A percentile compares a stretch with the other conserved stretches of the same genome.
These are phyloP conservation scores for Emmonsiellopsis sp. DNA, from an alignment of 2,329 filamentous ascomycete species.

Conservation along the genomic window DNA sequence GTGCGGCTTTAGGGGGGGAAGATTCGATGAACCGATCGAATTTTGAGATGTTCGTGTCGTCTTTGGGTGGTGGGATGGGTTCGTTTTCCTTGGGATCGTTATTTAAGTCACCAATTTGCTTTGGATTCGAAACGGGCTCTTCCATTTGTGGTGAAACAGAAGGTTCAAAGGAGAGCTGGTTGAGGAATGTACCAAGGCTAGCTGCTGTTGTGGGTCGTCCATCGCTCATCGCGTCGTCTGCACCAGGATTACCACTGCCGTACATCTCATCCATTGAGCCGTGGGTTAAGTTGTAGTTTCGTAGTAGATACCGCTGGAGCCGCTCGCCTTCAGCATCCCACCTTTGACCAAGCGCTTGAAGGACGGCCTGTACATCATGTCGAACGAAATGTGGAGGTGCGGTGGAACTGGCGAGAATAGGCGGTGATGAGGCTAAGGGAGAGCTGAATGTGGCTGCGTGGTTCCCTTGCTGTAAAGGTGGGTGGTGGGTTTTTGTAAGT, in stretches of 20 bases:
- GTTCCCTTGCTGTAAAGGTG: background rate
- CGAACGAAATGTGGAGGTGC: constrained; percentile 5
- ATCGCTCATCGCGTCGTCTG: constrained; percentile 27
- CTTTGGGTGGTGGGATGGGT: background rate
- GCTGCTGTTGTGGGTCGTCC: constrained; percentile 30
- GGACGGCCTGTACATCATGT: constrained; percentile 33
- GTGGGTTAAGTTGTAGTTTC: constrained; percentile 37
- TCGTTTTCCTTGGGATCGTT: background rate
- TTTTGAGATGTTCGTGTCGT: background rate
- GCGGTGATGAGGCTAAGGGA: constrained; percentile 6
- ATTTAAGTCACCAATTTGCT: background rate
- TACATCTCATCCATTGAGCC: constrained; percentile 14
- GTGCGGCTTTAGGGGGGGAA: background rate
- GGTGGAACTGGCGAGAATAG: constrained; percentile 2
- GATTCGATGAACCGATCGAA: background rate
- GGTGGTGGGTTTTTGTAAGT: constrained; percentile 20
- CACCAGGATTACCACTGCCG: background rate
- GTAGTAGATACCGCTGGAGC: constrained; percentile 35
- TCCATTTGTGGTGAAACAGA: constrained; percentile 12
- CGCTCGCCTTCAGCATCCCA: constrained; percentile 38
- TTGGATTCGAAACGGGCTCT: background rate
- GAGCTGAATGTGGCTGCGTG: constrained; percentile 9
- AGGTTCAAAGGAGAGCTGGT: constrained; percentile 28
- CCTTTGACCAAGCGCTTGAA: constrained; percentile 34
- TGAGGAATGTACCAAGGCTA: constrained; percentile 30